These are phyloP conservation scores for Allomyces macrogynus DNA, from an alignment of 192 early-diverging fungal species.

Conservation along the genomic window DNA sequence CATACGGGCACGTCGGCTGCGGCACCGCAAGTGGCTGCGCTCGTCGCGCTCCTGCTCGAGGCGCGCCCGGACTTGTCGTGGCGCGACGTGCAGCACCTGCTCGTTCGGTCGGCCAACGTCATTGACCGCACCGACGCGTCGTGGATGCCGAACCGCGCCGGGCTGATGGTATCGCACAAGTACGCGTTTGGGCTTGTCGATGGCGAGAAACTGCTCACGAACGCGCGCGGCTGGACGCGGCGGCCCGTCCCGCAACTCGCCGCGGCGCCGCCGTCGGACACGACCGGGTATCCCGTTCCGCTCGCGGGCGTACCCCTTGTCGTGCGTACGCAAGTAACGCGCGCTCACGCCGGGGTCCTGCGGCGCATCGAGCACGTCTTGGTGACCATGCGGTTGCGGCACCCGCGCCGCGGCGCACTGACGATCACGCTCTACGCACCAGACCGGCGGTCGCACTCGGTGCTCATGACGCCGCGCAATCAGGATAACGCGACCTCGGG, in stretches of 20 bases:
- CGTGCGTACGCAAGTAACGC: neutral
- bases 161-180: neutral
- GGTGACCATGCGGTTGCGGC: constrained; percentile 60
- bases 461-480: neutral
- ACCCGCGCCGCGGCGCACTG: constrained; percentile 65
- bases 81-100: constrained; percentile 83
- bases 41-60: constrained; percentile 66
- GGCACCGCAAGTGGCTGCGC: constrained; percentile 75
- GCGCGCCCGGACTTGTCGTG: constrained; percentile 82
- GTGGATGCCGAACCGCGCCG: constrained; percentile 32
- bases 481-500: neutral
- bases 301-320: neutral
- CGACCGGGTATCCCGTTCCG: neutral
- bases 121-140: constrained; percentile 43
- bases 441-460: neutral
- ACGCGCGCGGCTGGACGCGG: neutral
- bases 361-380: constrained; percentile 67
- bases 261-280: neutral
- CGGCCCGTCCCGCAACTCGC: neutral
- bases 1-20: constrained; percentile 93
- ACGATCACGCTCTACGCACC: constrained; percentile 21
- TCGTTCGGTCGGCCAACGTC: constrained; percentile 53
- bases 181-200: neutral
- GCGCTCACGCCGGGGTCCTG: constrained; percentile 11
- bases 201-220: neutral